These are phyloP conservation scores for Grosmannia huntii DNA, from an alignment of 2,329 filamentous ascomycete species.

Conservation along the genomic window DNA sequence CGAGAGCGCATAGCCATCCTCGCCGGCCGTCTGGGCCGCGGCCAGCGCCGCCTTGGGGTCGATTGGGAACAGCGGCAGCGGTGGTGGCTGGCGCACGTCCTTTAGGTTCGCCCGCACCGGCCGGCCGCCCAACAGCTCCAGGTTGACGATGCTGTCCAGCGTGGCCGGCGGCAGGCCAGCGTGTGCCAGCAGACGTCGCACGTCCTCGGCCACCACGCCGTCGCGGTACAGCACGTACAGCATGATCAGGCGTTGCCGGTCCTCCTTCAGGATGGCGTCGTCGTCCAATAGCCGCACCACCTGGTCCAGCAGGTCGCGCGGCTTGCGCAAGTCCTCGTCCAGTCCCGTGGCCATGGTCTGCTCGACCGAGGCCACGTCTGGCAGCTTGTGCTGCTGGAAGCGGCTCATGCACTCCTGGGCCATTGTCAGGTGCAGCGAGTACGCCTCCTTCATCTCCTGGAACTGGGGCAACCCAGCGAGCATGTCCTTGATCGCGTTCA, in stretches of 20 bases:
- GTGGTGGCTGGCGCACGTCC: conserved; percentile 53
- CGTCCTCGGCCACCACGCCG: conserved; percentile 71
- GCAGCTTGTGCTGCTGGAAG: conserved; percentile 73
- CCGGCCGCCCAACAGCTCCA: conserved; percentile 70
- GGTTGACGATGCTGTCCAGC: conserved; percentile 58
- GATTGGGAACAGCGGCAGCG: conserved; percentile 57
- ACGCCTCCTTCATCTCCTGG: conserved; percentile 88
- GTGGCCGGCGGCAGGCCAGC: conserved; percentile 65
- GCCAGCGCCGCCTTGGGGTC: conserved; percentile 33
- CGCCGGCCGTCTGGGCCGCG: conserved; percentile 24
- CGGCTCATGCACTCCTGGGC: conserved; percentile 93
- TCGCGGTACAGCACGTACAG: conserved; percentile 79
- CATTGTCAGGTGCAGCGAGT: conserved; percentile 91
- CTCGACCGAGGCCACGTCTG: conserved; percentile 78
- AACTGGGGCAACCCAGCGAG: conserved; percentile 88
- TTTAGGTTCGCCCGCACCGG: conserved; percentile 53
- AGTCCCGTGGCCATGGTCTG: conserved; percentile 85
- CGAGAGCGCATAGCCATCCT: conserved; percentile 74
- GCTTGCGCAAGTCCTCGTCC: conserved; percentile 83
- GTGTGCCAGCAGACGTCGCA: conserved; percentile 74
- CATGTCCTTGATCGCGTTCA: conserved; percentile 96
- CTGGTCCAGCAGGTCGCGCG: conserved; percentile 78
- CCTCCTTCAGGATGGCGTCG: conserved; percentile 54
- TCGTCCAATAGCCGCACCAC: conserved; percentile 83
- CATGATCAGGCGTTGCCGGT: conserved; percentile 73